Base-by-base conservation (phyloP, 2,329 filamentous ascomycete genomes). In the Trichoderma harzianum region DNA sequence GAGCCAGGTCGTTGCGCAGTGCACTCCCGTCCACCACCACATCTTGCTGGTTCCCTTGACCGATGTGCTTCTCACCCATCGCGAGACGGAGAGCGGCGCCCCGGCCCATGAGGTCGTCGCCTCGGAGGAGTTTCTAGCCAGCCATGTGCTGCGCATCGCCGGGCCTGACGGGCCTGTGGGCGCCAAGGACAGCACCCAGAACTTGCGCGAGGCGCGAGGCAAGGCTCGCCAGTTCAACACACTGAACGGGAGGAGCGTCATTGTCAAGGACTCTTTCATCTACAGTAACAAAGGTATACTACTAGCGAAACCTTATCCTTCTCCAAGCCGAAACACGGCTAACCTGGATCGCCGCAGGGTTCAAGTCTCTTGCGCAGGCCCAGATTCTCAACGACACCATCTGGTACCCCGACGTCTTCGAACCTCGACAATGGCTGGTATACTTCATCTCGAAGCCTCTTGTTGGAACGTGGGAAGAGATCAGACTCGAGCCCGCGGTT, bases 181-280 rank as follows among this genome's bases (percentile, higher is more conserved):
- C 76, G 86, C 83, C 72, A 90, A 90, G 82, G 89, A 91, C 76
- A 81, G 82, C 16, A 76, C 69, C 18, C 86, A 88, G 73, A 93
- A 90, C 78, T 84, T 97, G 77, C 91, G 95, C 74, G 96, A 99
- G 83, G 92, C 90, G 79, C 91, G 94, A 81, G 93, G 92, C 75
- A 98, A 98, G 86, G 93, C 96, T 36, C 97, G 95, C 83, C 94
- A 97, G 79, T 97, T 96, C 78, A 92, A 92, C 16, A 99, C 97
- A 0, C 86, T 96, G n/a, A 99, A 99, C 82, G 94, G 95, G 43
- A 90, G 94, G 77, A 98, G 93, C 62, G 91, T 99, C 72, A 93
- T 99, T 58, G 91, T 99, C 75, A 98, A 98, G 82, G 96, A 99
- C 82, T 90, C 92, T 30, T 92, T 92, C 76, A 88, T 98, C 53